Evolutionary conservation across 1,139 yeast species (phyloP).

Genomic region (Lodderomyces theae): DNA sequence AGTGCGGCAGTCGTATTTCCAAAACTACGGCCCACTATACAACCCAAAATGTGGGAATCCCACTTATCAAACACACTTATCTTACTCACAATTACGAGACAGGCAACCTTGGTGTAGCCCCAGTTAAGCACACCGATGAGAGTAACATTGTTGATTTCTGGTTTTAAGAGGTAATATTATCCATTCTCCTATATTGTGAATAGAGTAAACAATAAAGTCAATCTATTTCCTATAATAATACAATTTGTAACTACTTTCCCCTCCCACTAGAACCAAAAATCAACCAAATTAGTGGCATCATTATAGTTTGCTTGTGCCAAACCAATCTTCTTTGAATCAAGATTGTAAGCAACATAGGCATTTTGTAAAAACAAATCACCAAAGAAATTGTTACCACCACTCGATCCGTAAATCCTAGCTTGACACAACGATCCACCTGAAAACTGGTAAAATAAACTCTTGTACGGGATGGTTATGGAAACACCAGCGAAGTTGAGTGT

Average conservation of each 20-base stretch:
- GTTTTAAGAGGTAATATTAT: conserved; percentile 3
- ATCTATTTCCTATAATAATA: not conserved
- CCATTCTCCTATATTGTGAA: too few species aligned
- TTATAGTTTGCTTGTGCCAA: conserved; percentile 8
- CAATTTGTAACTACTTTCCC: too few species aligned
- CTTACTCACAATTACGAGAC: conserved; percentile 23
- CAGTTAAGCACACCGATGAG: conserved; percentile 1
- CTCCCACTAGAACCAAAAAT: conserved; percentile 7
- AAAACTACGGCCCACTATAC: not conserved
- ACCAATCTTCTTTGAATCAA: conserved; percentile 8
- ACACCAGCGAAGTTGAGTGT: conserved; percentile 6
- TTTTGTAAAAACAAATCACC: conserved; percentile 44
- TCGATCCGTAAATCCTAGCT: conserved; percentile 2
- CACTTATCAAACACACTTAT: conserved; percentile 42
- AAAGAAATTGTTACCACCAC: conserved; percentile 1
- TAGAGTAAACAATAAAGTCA: not conserved
- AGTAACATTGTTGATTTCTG: conserved; percentile 7
- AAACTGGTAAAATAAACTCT: not conserved
- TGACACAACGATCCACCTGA: conserved; percentile 1
- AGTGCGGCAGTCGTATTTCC: not conserved
- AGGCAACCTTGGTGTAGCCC: conserved; percentile 6
- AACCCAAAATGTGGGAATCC: conserved; percentile 26
- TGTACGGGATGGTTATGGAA: conserved; percentile 5
- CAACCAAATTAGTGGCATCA: conserved; percentile 5
- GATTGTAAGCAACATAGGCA: conserved; percentile 36